Conservation (phyloP, 768 basidiomycete species). For the Cystofilobasidium capitatum region DNA sequence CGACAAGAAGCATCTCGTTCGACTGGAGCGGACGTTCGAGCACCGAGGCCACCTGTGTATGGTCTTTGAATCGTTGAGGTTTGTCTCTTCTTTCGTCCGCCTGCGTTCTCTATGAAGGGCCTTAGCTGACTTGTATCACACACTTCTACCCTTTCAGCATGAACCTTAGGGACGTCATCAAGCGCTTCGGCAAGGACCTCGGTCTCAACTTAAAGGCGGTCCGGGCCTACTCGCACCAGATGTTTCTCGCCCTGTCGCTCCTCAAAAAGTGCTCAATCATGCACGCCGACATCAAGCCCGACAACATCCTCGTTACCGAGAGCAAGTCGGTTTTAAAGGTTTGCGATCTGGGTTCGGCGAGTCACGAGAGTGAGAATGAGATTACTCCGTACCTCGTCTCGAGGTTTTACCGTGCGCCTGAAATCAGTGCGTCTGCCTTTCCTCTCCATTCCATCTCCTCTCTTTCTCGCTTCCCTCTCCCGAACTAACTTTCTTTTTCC, state of each 20-base stretch:
- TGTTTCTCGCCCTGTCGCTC: constrained; percentile 76
- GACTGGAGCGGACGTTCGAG: constrained; percentile 90
- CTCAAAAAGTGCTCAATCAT: constrained; percentile 84
- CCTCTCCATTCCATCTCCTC: background rate
- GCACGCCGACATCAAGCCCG: constrained; percentile 98
- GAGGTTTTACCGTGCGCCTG: constrained; percentile 94
- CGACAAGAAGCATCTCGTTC: constrained; percentile 90
- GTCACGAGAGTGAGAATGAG: constrained; percentile 87
- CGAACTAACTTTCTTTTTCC: constrained; percentile 5
- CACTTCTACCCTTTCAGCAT: constrained; percentile 51
- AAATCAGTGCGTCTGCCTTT: constrained; percentile 89
- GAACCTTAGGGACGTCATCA: constrained; percentile 96
- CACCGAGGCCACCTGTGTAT: constrained; percentile 93
- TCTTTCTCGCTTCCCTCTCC: background rate
- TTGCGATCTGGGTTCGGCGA: constrained; percentile 94
- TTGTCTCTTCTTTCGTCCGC: constrained; percentile 28
- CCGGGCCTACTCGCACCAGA: constrained; percentile 95
- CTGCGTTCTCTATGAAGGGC: background rate
- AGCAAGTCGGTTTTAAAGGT: constrained; percentile 86
- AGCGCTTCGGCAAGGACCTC: constrained; percentile 95
- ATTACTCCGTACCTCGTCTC: constrained; percentile 97
- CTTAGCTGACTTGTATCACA: background rate
- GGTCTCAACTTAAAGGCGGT: constrained; percentile 93
- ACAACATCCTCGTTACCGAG: constrained; percentile 94
- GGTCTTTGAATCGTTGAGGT: constrained; percentile 92